These are phyloP conservation scores for Fistulinella staudtii DNA, from an alignment of 1,284 basidiomycete species.

Conservation along the genomic window DNA sequence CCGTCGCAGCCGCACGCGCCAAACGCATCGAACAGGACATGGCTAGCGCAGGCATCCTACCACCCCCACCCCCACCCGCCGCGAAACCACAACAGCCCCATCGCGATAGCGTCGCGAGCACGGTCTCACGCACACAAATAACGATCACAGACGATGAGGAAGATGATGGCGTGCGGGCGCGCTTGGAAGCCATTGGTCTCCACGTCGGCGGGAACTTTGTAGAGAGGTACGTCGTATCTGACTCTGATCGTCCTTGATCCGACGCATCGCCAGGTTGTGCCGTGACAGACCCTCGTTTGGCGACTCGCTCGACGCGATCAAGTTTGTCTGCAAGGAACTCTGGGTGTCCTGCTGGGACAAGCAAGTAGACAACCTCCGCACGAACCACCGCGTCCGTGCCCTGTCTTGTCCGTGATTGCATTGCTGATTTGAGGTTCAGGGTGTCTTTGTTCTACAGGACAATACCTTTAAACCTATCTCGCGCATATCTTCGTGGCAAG, in stretches of 20 bases:
- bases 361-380: slow-evolving; percentile 92
- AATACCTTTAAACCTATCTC: slow-evolving; percentile 84
- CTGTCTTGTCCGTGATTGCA: not conserved
- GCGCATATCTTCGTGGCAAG: slow-evolving; percentile 74
- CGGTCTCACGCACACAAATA: slow-evolving; percentile 12
- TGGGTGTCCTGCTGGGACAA: slow-evolving; percentile 88
- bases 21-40: slow-evolving; percentile 70
- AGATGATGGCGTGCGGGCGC: slow-evolving; percentile 64
- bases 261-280: slow-evolving; percentile 51
- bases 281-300: slow-evolving; percentile 71
- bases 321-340: slow-evolving; percentile 96
- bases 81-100: slow-evolving; percentile 39
- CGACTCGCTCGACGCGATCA: slow-evolving; percentile 87
- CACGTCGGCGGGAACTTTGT: slow-evolving; percentile 86
- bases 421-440: slow-evolving; percentile 44
- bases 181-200: slow-evolving; percentile 80
- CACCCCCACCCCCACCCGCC: slow-evolving; percentile 40
- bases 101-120: slow-evolving; percentile 37
- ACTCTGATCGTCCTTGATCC: not conserved
- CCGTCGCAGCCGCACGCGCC: slow-evolving; percentile 60
- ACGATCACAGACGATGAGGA: slow-evolving; percentile 57
- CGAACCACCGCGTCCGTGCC: slow-evolving; percentile 78
- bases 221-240: slow-evolving; percentile 59
- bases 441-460: slow-evolving; percentile 92
- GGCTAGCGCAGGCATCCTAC: slow-evolving; percentile 67